Percentiles rank a stretch among this genome's conserved stretches.
These are phyloP conservation scores for Pterocarpus macrocarpus DNA, from an alignment of 306 rosid species.

Conservation along the genomic window DNA sequence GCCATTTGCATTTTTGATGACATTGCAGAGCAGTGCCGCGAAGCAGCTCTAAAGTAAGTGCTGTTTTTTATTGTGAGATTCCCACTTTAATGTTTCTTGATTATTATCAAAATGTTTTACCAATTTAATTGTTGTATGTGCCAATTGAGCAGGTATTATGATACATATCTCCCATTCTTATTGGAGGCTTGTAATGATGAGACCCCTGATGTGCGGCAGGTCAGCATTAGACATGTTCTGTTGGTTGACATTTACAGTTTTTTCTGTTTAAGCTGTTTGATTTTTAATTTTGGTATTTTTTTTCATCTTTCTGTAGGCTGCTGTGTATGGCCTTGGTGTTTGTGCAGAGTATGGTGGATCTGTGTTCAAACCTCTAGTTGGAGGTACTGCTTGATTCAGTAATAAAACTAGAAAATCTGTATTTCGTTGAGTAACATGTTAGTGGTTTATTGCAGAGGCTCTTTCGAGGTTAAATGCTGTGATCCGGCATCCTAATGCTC, in stretches of 20 bases:
- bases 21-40: conserved; percentile 97
- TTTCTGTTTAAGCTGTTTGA: conserved; percentile 40
- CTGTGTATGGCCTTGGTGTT: conserved; percentile 98
- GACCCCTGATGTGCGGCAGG: conserved; percentile 97
- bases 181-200: conserved; percentile 99
- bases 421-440: conserved; percentile 33
- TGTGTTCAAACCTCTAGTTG: conserved; percentile 84
- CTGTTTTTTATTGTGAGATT: conserved; percentile 1
- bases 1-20: conserved; percentile 99
- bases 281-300: conserved; percentile 5
- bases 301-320: conserved; percentile 68
- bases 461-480: conserved; percentile 91
- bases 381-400: conserved; percentile 61
- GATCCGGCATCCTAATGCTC: conserved; percentile 89
- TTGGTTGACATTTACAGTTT: conserved; percentile 27
- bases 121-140: conserved; percentile 28
- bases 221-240: conserved; percentile 49
- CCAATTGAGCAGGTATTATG: conserved; percentile 80
- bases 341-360: conserved; percentile 97
- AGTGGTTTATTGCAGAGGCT: conserved; percentile 75
- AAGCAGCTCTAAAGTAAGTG: conserved; percentile 87
- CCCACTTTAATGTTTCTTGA: not conserved
- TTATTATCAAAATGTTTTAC: conserved; percentile 24
- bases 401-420: not conserved
- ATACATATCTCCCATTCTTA: conserved; percentile 89